Evolutionary conservation across 2,329 filamentous ascomycete species (phyloP).

Genomic region (Colletotrichum lentis): DNA sequence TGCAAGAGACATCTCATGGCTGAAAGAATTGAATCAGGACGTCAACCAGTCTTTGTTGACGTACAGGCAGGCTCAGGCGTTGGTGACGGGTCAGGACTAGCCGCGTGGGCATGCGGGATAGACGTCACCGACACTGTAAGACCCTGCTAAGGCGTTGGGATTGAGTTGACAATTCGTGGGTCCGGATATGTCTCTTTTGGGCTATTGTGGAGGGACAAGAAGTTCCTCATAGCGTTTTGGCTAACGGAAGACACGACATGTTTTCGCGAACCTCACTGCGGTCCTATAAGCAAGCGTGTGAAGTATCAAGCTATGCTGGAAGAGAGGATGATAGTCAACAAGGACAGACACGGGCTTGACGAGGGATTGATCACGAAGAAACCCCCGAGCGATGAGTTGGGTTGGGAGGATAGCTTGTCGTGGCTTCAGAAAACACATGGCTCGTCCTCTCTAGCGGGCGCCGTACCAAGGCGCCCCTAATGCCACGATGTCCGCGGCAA

Average conservation of each 20-base stretch:
- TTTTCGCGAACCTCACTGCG: background rate
- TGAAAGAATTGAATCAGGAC: constrained; percentile 8
- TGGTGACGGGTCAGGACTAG: constrained; percentile 17
- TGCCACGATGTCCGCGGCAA: constrained; percentile 10
- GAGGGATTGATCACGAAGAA: constrained; percentile 12
- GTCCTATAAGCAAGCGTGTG: background rate
- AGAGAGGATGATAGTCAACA: background rate
- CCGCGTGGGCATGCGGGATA: background rate
- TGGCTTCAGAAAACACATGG: background rate
- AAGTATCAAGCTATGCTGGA: background rate
- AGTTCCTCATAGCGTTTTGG: background rate
- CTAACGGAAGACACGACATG: background rate
- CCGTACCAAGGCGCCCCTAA: background rate
- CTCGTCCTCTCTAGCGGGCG: background rate
- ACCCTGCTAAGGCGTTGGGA: background rate
- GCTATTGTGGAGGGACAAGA: background rate
- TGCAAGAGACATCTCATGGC: constrained; percentile 3
- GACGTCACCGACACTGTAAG: constrained; percentile 7
- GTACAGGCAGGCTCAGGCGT: constrained; percentile 4
- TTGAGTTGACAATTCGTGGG: background rate
- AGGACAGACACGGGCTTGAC: constrained; percentile 9
- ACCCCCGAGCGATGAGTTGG: constrained; percentile 1
- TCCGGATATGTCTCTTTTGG: background rate
- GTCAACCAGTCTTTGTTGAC: constrained; percentile 14
- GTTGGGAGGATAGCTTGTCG: background rate